Percentiles rank a stretch among this genome's conserved stretches.
Evolutionary conservation across 116 monocot genomes (phyloP).

Genomic region (Papilionanthe hybrid): DNA sequence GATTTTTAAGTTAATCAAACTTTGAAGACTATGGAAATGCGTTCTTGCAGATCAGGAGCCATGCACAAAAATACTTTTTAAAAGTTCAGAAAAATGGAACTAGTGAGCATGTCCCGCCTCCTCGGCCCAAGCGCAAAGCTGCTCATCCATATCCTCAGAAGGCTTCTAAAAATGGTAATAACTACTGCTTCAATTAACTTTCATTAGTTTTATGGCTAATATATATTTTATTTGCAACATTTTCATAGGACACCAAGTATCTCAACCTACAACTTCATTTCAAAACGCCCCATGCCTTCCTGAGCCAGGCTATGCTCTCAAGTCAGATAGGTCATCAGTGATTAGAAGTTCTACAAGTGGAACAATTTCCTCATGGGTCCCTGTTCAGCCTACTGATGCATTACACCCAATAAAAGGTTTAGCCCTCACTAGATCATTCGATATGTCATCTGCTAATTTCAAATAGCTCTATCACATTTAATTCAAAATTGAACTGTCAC

Average conservation of each 20-base stretch:
- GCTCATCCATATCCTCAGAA: conserved; percentile 70
- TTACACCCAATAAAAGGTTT: conserved; percentile 15
- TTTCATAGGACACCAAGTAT: conserved; percentile 9
- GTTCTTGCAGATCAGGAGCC: conserved; percentile 56
- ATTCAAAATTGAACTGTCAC: not conserved
- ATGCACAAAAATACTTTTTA: conserved; percentile 76
- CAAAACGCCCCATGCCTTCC: conserved; percentile 13
- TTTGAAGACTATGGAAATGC: not conserved
- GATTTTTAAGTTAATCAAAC: not conserved
- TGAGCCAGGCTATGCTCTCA: conserved; percentile 21
- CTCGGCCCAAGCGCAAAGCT: conserved; percentile 60
- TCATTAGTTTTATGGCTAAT: not conserved
- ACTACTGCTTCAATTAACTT: not conserved
- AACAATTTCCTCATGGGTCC: conserved; percentile 13
- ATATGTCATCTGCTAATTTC: not conserved
- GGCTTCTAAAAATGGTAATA: conserved; percentile 51
- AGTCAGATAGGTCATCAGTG: conserved; percentile 17
- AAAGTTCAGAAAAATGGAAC: conserved; percentile 68
- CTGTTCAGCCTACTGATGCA: conserved; percentile 14
- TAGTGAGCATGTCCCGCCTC: conserved; percentile 61
- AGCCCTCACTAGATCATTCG: not conserved
- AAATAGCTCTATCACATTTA: not conserved
- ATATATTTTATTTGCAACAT: not conserved
- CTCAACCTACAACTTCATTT: conserved; percentile 17
- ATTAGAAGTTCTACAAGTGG: conserved; percentile 15